Evolutionary conservation across 306 rosid species (phyloP).

Genomic region (Sophora flavescens): DNA sequence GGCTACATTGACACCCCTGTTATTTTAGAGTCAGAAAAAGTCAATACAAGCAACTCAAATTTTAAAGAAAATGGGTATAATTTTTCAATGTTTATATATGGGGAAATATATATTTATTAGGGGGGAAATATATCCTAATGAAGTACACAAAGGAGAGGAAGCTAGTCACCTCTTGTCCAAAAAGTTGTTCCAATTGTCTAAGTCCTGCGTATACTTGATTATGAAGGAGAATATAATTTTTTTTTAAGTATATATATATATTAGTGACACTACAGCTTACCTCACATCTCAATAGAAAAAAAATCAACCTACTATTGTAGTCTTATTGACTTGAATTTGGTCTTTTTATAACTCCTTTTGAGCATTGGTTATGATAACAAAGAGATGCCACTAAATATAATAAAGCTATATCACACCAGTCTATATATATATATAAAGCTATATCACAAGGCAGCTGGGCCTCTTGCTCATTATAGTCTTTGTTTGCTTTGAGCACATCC

Average conservation of each 20-base stretch:
- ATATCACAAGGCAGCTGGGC: slow-evolving; percentile 40
- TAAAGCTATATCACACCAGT: no score
- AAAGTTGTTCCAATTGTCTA: background rate
- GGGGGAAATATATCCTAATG: background rate
- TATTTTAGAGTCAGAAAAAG: no score
- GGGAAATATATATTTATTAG: background rate
- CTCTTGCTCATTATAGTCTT: slow-evolving; percentile 45
- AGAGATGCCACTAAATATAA: slow-evolving; percentile 40
- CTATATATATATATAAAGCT: no score
- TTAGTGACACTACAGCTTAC: slow-evolving; percentile 10
- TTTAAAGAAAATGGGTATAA: no score
- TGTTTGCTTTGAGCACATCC: slow-evolving; percentile 39
- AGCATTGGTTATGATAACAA: slow-evolving; percentile 46
- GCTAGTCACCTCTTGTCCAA: background rate
- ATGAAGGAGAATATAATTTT: background rate
- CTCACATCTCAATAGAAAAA: background rate
- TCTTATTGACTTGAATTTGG: slow-evolving; percentile 45
- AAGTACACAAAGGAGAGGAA: background rate
- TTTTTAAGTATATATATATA: background rate
- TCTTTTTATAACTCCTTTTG: slow-evolving; percentile 35
- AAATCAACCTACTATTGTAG: slow-evolving; percentile 1
- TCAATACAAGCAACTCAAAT: no score
- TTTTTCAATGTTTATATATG: no score
- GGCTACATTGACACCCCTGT: no score
- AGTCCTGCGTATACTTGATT: background rate